phyloP scores from a whole-genome alignment of 108 stramenopile genomes.

The Bacterosira constricta region DNA sequence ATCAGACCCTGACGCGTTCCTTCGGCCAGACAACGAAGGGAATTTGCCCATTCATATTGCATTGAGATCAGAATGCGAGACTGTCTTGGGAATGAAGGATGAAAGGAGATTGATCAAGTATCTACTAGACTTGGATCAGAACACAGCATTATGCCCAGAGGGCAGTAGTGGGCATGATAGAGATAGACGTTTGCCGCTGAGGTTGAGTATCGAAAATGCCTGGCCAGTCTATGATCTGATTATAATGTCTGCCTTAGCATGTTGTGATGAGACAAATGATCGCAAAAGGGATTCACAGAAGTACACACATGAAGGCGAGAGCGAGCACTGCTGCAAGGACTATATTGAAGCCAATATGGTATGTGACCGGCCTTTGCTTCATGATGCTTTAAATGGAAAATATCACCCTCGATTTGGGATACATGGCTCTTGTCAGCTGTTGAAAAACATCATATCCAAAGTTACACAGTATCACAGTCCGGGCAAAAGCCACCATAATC shows the following conservation, averaged over 20 bases:
- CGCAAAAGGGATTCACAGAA: background rate
- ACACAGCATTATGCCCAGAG: slow-evolving; percentile 30
- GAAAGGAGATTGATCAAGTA: slow-evolving; percentile 49
- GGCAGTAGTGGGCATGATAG: slow-evolving; percentile 7
- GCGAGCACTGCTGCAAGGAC: slow-evolving; percentile 6
- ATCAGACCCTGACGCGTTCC: slow-evolving; percentile 41
- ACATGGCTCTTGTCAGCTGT: slow-evolving; percentile 45
- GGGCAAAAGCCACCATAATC: background rate
- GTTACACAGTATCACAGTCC: background rate
- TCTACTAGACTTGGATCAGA: slow-evolving; percentile 31
- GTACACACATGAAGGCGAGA: background rate
- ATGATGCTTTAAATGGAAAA: slow-evolving; percentile 40
- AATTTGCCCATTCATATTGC: slow-evolving; percentile 55
- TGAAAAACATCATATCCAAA: slow-evolving; percentile 34
- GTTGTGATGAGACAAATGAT: background rate
- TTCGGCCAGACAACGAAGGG: slow-evolving; percentile 39
- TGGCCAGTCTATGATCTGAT: slow-evolving; percentile 54
- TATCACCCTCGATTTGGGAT: slow-evolving; percentile 46
- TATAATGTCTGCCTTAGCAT: slow-evolving; percentile 19
- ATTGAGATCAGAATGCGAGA: slow-evolving; percentile 49
- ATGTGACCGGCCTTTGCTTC: slow-evolving; percentile 21
- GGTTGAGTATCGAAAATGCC: slow-evolving; percentile 42
- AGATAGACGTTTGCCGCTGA: slow-evolving; percentile 32
- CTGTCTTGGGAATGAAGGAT: slow-evolving; percentile 31
- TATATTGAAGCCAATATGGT: slow-evolving; percentile 12